These are phyloP conservation scores for Stylonectria norvegica DNA, from an alignment of 2,329 filamentous ascomycete genomes.

Conservation along the genomic window DNA sequence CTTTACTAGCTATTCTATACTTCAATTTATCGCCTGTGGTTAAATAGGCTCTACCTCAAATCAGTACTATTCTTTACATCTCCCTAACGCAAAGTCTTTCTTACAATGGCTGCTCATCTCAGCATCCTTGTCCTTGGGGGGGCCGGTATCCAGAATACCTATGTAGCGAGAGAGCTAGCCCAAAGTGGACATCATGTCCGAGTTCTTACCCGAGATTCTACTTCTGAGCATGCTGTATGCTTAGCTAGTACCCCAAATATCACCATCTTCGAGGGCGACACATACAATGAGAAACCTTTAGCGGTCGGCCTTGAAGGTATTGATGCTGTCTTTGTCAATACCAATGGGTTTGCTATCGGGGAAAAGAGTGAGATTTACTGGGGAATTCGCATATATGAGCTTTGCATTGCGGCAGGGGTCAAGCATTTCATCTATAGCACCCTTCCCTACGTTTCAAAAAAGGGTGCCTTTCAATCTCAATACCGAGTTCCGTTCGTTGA, in stretches of 20 bases:
- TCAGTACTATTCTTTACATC: too few species aligned
- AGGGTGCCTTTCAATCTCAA: conserved; percentile 8
- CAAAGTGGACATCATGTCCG: too few species aligned
- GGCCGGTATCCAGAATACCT: too few species aligned
- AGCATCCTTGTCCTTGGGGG: too few species aligned
- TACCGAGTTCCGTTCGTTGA: conserved; percentile 9
- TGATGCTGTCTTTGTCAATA: conserved; percentile 11
- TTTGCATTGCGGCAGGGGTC: conserved; percentile 8
- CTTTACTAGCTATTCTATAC: too few species aligned
- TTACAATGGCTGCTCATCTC: too few species aligned
- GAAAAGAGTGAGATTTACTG: conserved; percentile 15
- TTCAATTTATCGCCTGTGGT: too few species aligned
- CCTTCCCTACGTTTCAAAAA: conserved; percentile 10
- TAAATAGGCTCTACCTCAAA: too few species aligned
- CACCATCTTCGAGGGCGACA: conserved; percentile 6
- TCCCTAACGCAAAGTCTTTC: too few species aligned
- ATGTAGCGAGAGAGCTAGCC: too few species aligned
- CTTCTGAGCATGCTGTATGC: neutral
- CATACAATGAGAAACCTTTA: conserved; percentile 11
- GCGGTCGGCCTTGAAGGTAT: conserved; percentile 6
- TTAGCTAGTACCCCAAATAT: conserved; percentile 6
- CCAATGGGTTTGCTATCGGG: conserved; percentile 13
- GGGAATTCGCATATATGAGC: conserved; percentile 16
- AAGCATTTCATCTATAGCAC: conserved; percentile 11
- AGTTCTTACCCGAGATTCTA: conserved; percentile 1